Conservation (phyloP, 805 yeast species). For the Blastobotrys parvus region DNA sequence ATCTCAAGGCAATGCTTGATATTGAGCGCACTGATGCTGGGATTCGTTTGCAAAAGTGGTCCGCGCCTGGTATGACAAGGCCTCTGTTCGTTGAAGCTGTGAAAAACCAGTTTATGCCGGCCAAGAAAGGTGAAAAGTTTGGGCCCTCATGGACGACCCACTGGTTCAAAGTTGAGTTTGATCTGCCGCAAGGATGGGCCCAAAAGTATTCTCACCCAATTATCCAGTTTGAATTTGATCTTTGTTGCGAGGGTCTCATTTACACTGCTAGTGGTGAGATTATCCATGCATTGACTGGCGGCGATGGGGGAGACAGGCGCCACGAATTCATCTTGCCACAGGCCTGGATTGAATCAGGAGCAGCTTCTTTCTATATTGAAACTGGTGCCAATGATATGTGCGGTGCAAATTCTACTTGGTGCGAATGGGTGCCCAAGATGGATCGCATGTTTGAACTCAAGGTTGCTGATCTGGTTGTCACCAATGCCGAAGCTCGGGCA, state of each 20-base stretch:
- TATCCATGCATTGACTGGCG: constrained; percentile 74
- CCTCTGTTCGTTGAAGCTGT: constrained; percentile 55
- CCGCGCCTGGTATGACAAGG: constrained; percentile 58
- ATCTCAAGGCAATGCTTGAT: constrained; percentile 73
- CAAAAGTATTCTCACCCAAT: no score
- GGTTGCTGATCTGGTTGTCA: constrained; percentile 67
- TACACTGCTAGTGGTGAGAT: constrained; percentile 58
- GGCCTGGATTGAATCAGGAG: constrained; percentile 37
- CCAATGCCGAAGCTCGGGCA: constrained; percentile 67
- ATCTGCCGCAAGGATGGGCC: constrained; percentile 48
- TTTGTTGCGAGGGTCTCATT: constrained; percentile 79
- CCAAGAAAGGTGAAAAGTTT: constrained; percentile 54
- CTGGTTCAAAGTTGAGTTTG: constrained; percentile 68
- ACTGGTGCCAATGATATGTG: constrained; percentile 90
- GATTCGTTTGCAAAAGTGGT: constrained; percentile 53
- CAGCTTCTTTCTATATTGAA: constrained; percentile 66
- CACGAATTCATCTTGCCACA: constrained; percentile 58
- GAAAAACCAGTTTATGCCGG: constrained; percentile 32
- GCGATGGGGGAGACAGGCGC: constrained; percentile 60
- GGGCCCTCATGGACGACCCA: constrained; percentile 96
- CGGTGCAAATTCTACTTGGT: constrained; percentile 73
- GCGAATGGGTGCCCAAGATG: constrained; percentile 39
- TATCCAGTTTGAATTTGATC: constrained; percentile 58
- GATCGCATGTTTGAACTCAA: constrained; percentile 59
- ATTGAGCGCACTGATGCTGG: constrained; percentile 42